phyloP scores from a whole-genome alignment of 1,139 yeast species.

The Kurtzmaniella quercitrusa region DNA sequence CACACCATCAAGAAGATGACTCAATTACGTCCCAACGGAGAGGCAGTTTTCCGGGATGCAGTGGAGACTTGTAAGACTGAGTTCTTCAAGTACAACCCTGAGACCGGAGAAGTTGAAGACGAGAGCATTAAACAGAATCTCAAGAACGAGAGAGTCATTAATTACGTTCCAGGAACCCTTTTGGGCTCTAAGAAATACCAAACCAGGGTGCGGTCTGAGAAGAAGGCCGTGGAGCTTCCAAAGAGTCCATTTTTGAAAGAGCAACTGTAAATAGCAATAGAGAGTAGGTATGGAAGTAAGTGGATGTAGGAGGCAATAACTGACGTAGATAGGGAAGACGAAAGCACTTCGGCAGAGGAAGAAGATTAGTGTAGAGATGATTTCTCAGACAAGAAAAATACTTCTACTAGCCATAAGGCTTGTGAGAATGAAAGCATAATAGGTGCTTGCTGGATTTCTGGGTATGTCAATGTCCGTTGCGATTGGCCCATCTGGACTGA shows the following conservation, averaged over 20 bases:
- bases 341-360: no score
- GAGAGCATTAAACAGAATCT: slow-evolving; percentile 25
- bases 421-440: no score
- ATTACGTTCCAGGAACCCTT: slow-evolving; percentile 25
- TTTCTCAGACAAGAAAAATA: no score
- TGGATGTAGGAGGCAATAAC: no score
- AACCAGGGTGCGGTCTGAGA: slow-evolving; percentile 28
- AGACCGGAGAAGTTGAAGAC: slow-evolving; percentile 21
- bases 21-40: slow-evolving; percentile 46
- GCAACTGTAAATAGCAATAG: slow-evolving; percentile 10
- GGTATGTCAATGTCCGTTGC: no score
- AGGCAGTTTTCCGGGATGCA: slow-evolving; percentile 49
- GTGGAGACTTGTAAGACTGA: slow-evolving; percentile 61
- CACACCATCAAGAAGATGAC: slow-evolving; percentile 53
- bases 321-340: no score
- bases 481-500: no score
- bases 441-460: no score
- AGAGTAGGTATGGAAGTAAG: background rate
- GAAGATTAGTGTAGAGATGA: no score
- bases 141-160: slow-evolving; percentile 28
- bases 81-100: slow-evolving; percentile 43
- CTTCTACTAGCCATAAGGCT: no score
- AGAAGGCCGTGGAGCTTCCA: slow-evolving; percentile 19
- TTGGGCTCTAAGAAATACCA: slow-evolving; percentile 33
- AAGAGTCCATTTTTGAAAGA: slow-evolving; percentile 31